Percentiles rank a stretch among this genome's conserved stretches.
Evolutionary conservation across 2,329 filamentous ascomycete genomes (phyloP).

Genomic region (Cercospora citrullina): DNA sequence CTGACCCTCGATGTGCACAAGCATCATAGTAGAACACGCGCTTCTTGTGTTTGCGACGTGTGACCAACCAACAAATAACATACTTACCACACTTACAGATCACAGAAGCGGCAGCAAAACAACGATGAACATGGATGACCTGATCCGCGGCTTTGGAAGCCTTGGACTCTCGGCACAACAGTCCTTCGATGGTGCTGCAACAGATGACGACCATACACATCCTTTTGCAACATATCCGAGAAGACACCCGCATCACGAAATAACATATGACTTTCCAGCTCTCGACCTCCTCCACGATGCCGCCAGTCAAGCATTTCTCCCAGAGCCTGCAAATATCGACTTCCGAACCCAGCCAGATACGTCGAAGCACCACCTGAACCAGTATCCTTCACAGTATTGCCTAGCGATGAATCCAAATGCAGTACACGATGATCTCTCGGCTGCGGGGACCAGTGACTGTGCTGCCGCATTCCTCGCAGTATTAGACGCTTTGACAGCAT

Average conservation of each 20-base stretch:
- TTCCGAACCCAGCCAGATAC: slow-evolving; percentile 3
- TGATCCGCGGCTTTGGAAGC: slow-evolving; percentile 3
- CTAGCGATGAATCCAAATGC: slow-evolving; percentile 1
- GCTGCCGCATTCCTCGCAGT: not conserved
- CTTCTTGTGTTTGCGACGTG: not conserved
- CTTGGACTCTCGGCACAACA: slow-evolving; percentile 3
- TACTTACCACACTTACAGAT: not conserved
- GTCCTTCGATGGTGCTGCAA: not conserved
- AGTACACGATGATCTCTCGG: not conserved
- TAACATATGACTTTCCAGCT: slow-evolving; percentile 13
- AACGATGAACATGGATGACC: not conserved
- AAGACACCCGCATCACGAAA: slow-evolving; percentile 13
- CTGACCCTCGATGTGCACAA: not conserved
- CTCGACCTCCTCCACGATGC: slow-evolving; percentile 13
- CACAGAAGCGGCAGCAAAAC: not conserved
- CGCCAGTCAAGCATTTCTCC: slow-evolving; percentile 3
- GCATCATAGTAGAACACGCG: not conserved
- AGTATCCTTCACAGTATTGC: slow-evolving; percentile 2
- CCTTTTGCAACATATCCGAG: slow-evolving; percentile 2
- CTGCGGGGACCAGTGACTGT: not conserved
- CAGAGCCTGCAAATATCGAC: slow-evolving; percentile 10
- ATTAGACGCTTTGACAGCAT: slow-evolving; percentile 4
- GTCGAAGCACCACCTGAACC: slow-evolving; percentile 4
- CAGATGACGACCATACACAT: not conserved
- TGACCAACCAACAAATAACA: not conserved